phyloP scores from a whole-genome alignment of 1,139 yeast genomes.

The Debaryomyces fabryi region DNA sequence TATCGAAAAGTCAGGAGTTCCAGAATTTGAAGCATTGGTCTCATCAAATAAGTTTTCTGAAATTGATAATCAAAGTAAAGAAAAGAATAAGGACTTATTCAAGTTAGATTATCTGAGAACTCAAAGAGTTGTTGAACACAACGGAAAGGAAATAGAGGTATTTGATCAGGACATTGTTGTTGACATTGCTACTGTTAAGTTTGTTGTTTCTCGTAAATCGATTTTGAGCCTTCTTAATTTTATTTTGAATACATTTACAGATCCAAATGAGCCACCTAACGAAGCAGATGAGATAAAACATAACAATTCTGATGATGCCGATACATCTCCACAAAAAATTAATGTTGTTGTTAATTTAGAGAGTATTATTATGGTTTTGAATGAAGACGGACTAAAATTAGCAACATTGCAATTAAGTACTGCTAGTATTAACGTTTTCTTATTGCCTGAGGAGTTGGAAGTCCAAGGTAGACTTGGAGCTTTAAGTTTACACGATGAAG shows the following conservation, averaged over 20 bases:
- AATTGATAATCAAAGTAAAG: conserved; percentile 29
- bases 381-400: conserved; percentile 80
- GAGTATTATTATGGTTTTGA: conserved; percentile 72
- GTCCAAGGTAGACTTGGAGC: conserved; percentile 80
- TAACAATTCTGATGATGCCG: conserved; percentile 48
- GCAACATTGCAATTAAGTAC: conserved; percentile 79
- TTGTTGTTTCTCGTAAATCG: conserved; percentile 78
- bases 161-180: conserved; percentile 79
- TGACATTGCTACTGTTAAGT: conserved; percentile 76
- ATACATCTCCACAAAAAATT: conserved; percentile 70
- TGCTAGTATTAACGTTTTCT: conserved; percentile 65
- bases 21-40: conserved; percentile 68
- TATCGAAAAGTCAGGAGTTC: conserved; percentile 63
- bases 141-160: conserved; percentile 62
- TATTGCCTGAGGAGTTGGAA: conserved; percentile 80
- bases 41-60: conserved; percentile 60
- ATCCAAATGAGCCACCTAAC: conserved; percentile 67
- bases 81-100: conserved; percentile 53
- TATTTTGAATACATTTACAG: conserved; percentile 83
- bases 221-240: conserved; percentile 79
- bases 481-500: conserved; percentile 75
- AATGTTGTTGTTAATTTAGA: conserved; percentile 70
- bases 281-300: conserved; percentile 73
- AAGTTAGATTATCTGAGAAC: conserved; percentile 60
- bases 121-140: conserved; percentile 63